Evolutionary conservation across 768 basidiomycete species (phyloP).

Genomic region (Russula griseocarnosa): DNA sequence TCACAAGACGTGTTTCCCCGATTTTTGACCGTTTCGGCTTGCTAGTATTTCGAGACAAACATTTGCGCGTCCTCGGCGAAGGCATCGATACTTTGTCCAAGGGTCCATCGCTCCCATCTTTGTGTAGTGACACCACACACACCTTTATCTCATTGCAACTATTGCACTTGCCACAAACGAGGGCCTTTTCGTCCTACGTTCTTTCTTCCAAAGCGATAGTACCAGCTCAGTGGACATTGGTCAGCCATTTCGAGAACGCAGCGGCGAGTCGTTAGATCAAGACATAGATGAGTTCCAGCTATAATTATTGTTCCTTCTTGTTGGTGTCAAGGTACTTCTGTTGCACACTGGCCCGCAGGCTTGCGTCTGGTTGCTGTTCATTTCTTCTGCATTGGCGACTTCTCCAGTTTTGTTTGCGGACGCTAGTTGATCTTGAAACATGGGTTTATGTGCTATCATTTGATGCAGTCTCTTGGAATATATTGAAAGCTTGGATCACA

Average conservation of each 20-base stretch:
- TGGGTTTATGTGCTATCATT: slow-evolving; percentile 2
- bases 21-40: slow-evolving; percentile 19
- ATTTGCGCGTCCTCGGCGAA: not conserved
- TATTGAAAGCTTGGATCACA: slow-evolving; percentile 16
- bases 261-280: slow-evolving; percentile 2
- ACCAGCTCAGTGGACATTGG: not conserved
- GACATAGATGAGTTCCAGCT: not conserved
- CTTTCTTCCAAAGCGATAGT: not conserved
- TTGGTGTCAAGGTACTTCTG: not conserved
- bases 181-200: not conserved
- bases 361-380: not conserved
- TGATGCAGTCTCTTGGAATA: slow-evolving; percentile 9
- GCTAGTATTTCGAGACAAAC: not conserved
- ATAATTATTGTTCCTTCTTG: not conserved
- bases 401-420: not conserved
- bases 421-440: slow-evolving; percentile 11
- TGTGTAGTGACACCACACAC: not conserved
- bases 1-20: slow-evolving; percentile 8
- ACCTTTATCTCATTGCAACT: not conserved
- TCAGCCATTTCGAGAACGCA: not conserved
- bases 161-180: not conserved
- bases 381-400: not conserved
- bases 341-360: not conserved
- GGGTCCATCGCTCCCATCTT: not conserved
- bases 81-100: not conserved